A percentile compares a stretch with the other conserved stretches of the same genome.
These are phyloP conservation scores for Fusarium sp. DNA, from an alignment of 2,329 filamentous ascomycete species.

Conservation along the genomic window DNA sequence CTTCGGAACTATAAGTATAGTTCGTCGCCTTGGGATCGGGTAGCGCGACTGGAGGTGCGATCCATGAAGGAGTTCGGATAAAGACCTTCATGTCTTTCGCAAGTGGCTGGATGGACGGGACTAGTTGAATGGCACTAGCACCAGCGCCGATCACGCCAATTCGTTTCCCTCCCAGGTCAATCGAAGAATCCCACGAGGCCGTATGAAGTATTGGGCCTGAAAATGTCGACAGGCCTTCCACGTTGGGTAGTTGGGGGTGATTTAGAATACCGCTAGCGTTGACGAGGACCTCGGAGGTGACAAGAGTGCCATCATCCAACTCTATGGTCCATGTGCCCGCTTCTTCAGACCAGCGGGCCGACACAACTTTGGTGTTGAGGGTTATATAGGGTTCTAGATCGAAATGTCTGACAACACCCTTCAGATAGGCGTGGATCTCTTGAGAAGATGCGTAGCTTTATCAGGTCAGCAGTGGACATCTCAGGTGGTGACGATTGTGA, in stretches of 20 bases:
- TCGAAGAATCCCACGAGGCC: constrained; percentile 65
- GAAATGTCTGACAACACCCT: constrained; percentile 61
- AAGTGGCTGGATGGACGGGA: constrained; percentile 60
- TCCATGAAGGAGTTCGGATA: constrained; percentile 66
- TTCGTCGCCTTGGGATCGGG: constrained; percentile 55
- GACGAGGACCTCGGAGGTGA: constrained; percentile 62
- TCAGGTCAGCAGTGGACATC: not conserved
- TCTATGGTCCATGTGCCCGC: not conserved
- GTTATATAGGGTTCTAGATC: constrained; percentile 58
- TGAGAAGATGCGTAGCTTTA: constrained; percentile 62
- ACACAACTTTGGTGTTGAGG: constrained; percentile 47
- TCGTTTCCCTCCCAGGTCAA: constrained; percentile 56
- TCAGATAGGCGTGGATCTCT: constrained; percentile 72
- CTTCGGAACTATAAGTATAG: constrained; percentile 60
- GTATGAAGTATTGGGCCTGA: constrained; percentile 67
- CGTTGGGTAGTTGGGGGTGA: constrained; percentile 67
- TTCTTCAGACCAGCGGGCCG: constrained; percentile 53
- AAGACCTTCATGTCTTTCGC: constrained; percentile 64
- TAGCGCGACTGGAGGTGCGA: constrained; percentile 55
- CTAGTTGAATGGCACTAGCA: constrained; percentile 63
- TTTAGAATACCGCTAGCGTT: constrained; percentile 65
- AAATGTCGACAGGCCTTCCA: constrained; percentile 63
- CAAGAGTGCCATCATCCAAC: not conserved
- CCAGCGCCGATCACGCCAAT: constrained; percentile 61
- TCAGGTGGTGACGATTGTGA: rapidly evolving